phyloP scores from a whole-genome alignment of 345 rosid species.

The Gossypium sturtianum region DNA sequence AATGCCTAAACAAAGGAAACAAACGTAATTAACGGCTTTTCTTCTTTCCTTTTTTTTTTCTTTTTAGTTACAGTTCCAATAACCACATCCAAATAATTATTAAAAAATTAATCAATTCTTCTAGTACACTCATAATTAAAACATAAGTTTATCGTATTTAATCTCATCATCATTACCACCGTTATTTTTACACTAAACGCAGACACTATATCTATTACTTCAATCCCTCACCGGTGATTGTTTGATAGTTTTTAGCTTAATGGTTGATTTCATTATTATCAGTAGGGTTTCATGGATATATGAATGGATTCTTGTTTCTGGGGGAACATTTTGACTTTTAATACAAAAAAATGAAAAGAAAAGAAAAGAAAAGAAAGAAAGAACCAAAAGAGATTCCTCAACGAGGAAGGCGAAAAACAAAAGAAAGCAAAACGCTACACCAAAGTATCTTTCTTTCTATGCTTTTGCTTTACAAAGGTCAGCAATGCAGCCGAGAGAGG shows the following conservation, averaged over 20 bases:
- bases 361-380: neutral
- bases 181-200: accelerated
- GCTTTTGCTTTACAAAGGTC: conserved; percentile 49
- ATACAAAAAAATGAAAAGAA: neutral
- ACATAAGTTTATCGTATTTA: too few species aligned
- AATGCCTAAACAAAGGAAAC: too few species aligned
- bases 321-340: conserved; percentile 53
- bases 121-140: too few species aligned
- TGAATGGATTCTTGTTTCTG: conserved; percentile 37
- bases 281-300: neutral
- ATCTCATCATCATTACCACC: accelerated
- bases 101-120: too few species aligned
- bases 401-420: conserved; percentile 20
- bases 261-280: neutral
- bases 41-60: too few species aligned
- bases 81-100: too few species aligned
- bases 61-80: too few species aligned
- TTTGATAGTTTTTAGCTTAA: neutral
- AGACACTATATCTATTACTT: too few species aligned
- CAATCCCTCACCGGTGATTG: too few species aligned
- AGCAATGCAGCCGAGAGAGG: conserved; percentile 19
- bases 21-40: too few species aligned
- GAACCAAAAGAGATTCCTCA: conserved; percentile 7
- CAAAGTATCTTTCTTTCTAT: neutral
- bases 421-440: neutral